A percentile compares a stretch with the other conserved stretches of the same genome.
Evolutionary conservation across 2,329 filamentous ascomycete species (phyloP).

Genomic region (Aspergillus viridinutans): DNA sequence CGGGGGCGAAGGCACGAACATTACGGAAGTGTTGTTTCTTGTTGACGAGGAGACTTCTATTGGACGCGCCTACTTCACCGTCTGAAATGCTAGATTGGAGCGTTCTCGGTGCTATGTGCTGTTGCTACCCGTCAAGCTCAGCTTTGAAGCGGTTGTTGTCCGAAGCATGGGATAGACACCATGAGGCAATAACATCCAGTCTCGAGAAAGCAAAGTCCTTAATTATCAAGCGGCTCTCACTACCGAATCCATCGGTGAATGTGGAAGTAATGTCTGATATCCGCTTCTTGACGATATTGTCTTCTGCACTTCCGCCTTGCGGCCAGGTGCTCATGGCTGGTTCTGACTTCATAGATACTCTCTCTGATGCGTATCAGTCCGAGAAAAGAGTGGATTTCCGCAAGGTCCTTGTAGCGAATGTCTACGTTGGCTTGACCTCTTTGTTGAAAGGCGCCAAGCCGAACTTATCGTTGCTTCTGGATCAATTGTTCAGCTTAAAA

Average conservation of each 20-base stretch:
- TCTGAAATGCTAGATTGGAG: constrained; percentile 57
- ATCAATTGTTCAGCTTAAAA: constrained; percentile 79
- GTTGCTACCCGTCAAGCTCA: constrained; percentile 62
- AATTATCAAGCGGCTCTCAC: constrained; percentile 29
- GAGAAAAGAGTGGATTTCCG: constrained; percentile 60
- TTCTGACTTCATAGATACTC: constrained; percentile 79
- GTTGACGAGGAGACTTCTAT: constrained; percentile 57
- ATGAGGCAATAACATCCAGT: constrained; percentile 29
- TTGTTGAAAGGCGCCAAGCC: constrained; percentile 63
- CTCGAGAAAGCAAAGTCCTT: constrained; percentile 34
- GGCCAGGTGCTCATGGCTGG: constrained; percentile 70
- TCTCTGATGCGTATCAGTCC: constrained; percentile 47
- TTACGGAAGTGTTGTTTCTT: constrained; percentile 64
- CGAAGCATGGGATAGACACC: constrained; percentile 42
- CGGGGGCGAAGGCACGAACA: constrained; percentile 37
- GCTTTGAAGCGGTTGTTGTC: constrained; percentile 51
- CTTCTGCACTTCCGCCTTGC: constrained; percentile 39
- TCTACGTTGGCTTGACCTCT: constrained; percentile 70
- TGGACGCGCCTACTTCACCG: constrained; percentile 43
- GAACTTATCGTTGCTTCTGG: constrained; percentile 70
- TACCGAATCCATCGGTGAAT: constrained; percentile 7
- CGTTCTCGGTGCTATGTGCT: constrained; percentile 65
- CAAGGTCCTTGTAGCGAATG: constrained; percentile 65
- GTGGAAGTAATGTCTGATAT: constrained; percentile 24
- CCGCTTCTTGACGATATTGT: constrained; percentile 36